Percentiles rank a stretch among this genome's conserved stretches.
Evolutionary conservation across 495 filamentous ascomycete species (phyloP).

Genomic region (Aspergillus saccharolyticus): DNA sequence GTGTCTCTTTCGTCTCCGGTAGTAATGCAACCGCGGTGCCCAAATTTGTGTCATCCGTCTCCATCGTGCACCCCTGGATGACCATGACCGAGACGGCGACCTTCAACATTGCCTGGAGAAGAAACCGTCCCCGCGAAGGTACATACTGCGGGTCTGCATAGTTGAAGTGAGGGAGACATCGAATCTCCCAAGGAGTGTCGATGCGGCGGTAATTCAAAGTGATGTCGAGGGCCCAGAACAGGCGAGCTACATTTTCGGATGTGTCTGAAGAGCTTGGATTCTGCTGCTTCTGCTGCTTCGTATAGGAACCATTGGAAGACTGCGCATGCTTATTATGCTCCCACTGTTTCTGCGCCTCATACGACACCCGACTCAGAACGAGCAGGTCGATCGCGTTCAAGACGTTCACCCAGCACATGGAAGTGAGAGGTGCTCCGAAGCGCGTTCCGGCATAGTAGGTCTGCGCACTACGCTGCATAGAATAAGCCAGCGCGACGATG

Average conservation of each 20-base stretch:
- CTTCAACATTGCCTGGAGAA: neutral
- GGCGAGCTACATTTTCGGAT: neutral
- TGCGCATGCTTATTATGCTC: neutral
- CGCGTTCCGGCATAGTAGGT: constrained; percentile 6
- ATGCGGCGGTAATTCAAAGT: constrained; percentile 24
- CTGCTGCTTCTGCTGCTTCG: neutral
- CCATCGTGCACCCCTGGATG: constrained; percentile 14
- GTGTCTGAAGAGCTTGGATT: neutral
- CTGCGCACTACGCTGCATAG: constrained; percentile 4
- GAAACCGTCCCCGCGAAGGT: constrained; percentile 2
- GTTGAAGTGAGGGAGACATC: constrained; percentile 4
- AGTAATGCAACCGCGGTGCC: neutral
- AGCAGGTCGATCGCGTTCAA: constrained; percentile 22
- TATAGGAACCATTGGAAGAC: neutral
- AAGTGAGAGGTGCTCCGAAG: constrained; percentile 14
- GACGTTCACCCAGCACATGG: constrained; percentile 24
- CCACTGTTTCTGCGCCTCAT: constrained; percentile 12
- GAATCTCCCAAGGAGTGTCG: constrained; percentile 19
- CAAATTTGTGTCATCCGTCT: constrained; percentile 6
- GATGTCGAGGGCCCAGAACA: constrained; percentile 10
- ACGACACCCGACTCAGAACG: constrained; percentile 15
- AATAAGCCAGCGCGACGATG: constrained; percentile 6
- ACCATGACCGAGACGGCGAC: neutral
- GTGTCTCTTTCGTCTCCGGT: constrained; percentile 1
- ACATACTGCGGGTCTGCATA: neutral